A percentile compares a stretch with the other conserved stretches of the same genome.
phyloP scores from a whole-genome alignment of 192 early-diverging fungal genomes.

The Pilaira anomala region DNA sequence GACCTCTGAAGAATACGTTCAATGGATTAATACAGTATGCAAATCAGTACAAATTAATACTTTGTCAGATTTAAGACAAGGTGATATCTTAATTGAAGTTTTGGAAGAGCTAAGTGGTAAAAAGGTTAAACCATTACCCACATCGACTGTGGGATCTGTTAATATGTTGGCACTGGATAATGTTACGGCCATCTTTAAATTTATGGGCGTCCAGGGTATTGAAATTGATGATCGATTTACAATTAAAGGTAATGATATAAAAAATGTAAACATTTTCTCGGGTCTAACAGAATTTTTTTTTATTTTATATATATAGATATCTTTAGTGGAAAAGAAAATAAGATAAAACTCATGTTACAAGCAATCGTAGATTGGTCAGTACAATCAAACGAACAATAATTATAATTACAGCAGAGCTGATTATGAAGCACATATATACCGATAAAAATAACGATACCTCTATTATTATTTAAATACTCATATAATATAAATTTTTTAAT shows the following conservation, averaged over 20 bases:
- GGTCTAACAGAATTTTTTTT: background rate
- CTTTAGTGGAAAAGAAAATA: constrained; percentile 38
- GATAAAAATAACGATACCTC: background rate
- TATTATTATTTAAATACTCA: background rate
- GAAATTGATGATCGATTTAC: constrained; percentile 46
- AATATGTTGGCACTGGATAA: constrained; percentile 50
- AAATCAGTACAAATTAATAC: constrained; percentile 27
- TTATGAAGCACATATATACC: background rate
- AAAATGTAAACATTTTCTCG: background rate
- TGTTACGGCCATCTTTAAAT: constrained; percentile 49
- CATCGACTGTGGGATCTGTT: constrained; percentile 27
- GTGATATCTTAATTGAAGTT: constrained; percentile 47
- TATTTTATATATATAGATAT: constrained; percentile 20
- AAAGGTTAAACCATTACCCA: constrained; percentile 36
- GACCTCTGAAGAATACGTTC: constrained; percentile 43
- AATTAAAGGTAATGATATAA: constrained; percentile 39
- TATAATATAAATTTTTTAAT: background rate
- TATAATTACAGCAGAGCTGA: constrained; percentile 11
- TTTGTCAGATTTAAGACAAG: constrained; percentile 39
- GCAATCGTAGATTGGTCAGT: constrained; percentile 22
- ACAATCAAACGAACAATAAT: constrained; percentile 5
- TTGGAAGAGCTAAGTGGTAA: constrained; percentile 49
- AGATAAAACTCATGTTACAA: constrained; percentile 36
- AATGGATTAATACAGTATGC: constrained; percentile 44
- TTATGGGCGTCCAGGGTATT: constrained; percentile 51